Base-by-base conservation (phyloP, 2,329 filamentous ascomycete genomes). In the Trichoderma cornu-damae region DNA sequence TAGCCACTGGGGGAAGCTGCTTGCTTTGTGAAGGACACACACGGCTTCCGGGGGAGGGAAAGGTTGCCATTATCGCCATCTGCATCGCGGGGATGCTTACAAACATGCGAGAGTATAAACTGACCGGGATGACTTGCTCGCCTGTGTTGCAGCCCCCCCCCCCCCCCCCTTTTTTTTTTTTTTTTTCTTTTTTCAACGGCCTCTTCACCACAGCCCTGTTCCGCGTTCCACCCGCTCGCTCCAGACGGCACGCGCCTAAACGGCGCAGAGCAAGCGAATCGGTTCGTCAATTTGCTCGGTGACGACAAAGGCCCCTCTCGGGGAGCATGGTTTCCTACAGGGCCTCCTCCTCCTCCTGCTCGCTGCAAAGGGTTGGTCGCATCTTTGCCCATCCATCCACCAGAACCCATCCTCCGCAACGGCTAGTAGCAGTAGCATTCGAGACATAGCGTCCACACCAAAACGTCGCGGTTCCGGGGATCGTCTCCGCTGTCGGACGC, bases 401-500 rank as follows among this genome's bases (percentile, higher is more conserved):
- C n/a, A 6, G n/a, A 40, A 24, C 49, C 22, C 6, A 6, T 20
- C 35, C 35, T 18, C 35, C 32, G 26, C 3, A 16, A 11, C 34
- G n/a, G n/a, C n/a, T n/a, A n/a, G n/a, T n/a, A n/a, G n/a, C n/a
- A n/a, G n/a, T 16, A 30, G 49, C 16, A 8, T 22, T 30, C 47
- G 32, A 55, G 51, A 55, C 51, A 47, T 46, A 16, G 42, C 40
- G 42, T 35, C 51, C 40, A 55, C 51, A 55, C 40, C 40, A 43
- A 47, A n/a, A 6, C 26, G 16, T 14, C 30, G 20, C 51, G 51
- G 40, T 22, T 46, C 28, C 28, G 40, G 32, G 12, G 42, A 26
- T 35, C 7, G 12, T 57, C 53, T 57, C 53, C 53, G 53, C 53
- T 57, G 53, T 57, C 53, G 53, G 53, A 57, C 43, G 53, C 53